A percentile compares a stretch with the other conserved stretches of the same genome.
These are phyloP conservation scores for Ulmus americana DNA, from an alignment of 331 rosid genomes.

Conservation along the genomic window DNA sequence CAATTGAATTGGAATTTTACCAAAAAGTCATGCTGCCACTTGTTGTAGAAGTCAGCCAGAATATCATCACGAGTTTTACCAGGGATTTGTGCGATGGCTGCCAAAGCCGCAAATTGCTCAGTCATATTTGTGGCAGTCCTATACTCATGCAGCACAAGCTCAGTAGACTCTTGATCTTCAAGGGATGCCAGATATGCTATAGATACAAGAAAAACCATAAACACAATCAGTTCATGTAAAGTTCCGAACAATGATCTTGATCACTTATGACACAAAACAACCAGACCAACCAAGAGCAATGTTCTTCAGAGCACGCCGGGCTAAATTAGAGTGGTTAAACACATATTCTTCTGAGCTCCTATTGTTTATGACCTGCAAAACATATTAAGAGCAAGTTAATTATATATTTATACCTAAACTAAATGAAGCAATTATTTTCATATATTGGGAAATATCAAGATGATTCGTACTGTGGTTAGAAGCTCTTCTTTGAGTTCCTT, in stretches of 20 bases:
- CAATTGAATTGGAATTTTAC: slow-evolving; percentile 32
- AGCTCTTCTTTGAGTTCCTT: slow-evolving; percentile 65
- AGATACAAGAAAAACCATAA: slow-evolving; percentile 16
- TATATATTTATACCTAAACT: slow-evolving; percentile 2
- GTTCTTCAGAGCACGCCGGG: slow-evolving; percentile 93
- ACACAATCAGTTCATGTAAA: slow-evolving; percentile 15
- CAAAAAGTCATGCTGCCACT: slow-evolving; percentile 84
- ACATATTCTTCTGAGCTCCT: slow-evolving; percentile 61
- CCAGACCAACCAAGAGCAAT: slow-evolving; percentile 63
- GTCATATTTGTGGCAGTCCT: slow-evolving; percentile 89
- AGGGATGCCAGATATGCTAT: slow-evolving; percentile 72
- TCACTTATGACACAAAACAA: slow-evolving; percentile 6
- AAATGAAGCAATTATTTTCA: slow-evolving; percentile 1
- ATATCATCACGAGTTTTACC: slow-evolving; percentile 77
- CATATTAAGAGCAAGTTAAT: slow-evolving; percentile 5
- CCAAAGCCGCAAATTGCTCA: slow-evolving; percentile 90
- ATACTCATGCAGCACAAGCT: slow-evolving; percentile 64
- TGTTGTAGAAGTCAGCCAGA: slow-evolving; percentile 70
- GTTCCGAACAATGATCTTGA: slow-evolving; percentile 9
- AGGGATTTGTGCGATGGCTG: slow-evolving; percentile 77
- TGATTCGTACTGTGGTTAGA: slow-evolving; percentile 49
- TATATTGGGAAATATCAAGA: slow-evolving; percentile 18
- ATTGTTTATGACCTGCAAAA: slow-evolving; percentile 62
- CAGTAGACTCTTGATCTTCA: slow-evolving; percentile 45
- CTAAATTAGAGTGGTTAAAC: slow-evolving; percentile 66